phyloP scores from a whole-genome alignment of 352 stramenopile species.

The Phytophthora pseudosyringae region DNA sequence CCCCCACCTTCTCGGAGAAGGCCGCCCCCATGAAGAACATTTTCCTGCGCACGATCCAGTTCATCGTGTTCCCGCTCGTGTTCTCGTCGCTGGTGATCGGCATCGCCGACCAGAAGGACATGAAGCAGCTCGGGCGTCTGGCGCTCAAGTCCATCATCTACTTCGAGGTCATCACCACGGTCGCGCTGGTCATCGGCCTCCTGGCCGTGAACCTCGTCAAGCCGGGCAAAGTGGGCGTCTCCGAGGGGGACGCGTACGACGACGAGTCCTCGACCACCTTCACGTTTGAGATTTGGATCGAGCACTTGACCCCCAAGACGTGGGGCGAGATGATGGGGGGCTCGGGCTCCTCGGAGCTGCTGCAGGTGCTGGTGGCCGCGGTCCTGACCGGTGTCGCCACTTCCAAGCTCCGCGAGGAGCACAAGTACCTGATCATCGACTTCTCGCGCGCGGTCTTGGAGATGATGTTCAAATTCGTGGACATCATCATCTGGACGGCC shows the following conservation, averaged over 20 bases:
- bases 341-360: conserved; percentile 56
- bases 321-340: conserved; percentile 77
- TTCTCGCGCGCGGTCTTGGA: conserved; percentile 53
- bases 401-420: conserved; percentile 34
- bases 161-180: conserved; percentile 62
- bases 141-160: conserved; percentile 70
- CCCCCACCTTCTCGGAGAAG: conserved; percentile 53
- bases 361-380: conserved; percentile 59
- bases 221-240: conserved; percentile 48
- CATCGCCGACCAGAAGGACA: conserved; percentile 62
- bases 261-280: conserved; percentile 29
- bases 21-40: conserved; percentile 61
- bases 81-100: conserved; percentile 67
- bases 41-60: conserved; percentile 60
- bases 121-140: conserved; percentile 64
- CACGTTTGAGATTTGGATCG: conserved; percentile 59
- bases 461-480: conserved; percentile 77
- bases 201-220: conserved; percentile 63
- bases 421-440: conserved; percentile 54
- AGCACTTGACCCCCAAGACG: conserved; percentile 70
- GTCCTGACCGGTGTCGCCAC: conserved; percentile 55
- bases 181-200: conserved; percentile 57
- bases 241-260: conserved; percentile 46
- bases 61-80: conserved; percentile 71
- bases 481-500: conserved; percentile 71